Evolutionary conservation across 2,329 filamentous ascomycete species (phyloP), one percentile per base, ranked within the genome.

Genomic region (Nigrospora oryzae): DNA sequence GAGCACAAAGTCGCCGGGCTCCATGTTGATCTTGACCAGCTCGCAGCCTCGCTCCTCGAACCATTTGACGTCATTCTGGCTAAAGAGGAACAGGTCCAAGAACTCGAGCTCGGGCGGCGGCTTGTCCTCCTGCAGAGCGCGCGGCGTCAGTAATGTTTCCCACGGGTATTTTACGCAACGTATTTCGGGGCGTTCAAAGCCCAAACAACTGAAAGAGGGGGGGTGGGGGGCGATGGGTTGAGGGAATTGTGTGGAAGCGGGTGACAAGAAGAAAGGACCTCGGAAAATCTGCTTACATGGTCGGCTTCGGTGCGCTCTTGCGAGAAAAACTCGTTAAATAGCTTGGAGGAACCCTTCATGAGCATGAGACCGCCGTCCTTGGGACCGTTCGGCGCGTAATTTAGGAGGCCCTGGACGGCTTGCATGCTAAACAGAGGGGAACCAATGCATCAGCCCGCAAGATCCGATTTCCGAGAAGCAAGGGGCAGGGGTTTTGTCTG

Each of bases 281-380:
- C 19, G 5, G 7, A 28, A 28, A 28, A 10, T 28, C 7, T 6
- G 23, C 23, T 28, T 10, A 28, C 59, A 43, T 65, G 56, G 4
- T 60, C 56, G 52, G 70, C 72, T 59, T 69, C 73, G 47, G 69
- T 58, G 35, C 42, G 34, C 28, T 63, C 59, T 43, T 65, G 56
- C 2, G 59, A 56, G 53, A 71, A 73, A 60, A 70, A 74, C 47
- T 70, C 58, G 36, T 71, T 62, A 38, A 62, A 65, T 1, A 71
- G 56, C 38, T 65, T 65, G 13, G 59, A 51, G 7, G 62, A 65
- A 4, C 69, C 69, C 32, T 65, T 64, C 60, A 71, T 66, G 5
- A 71, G 50, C 36, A 73, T 62, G 5, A 74, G 51, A 2, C 69
- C 70, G n/a, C 70, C 70, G 43, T 74, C 71, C 2, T 71, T 59